Percentiles rank a stretch among this genome's conserved stretches.
Evolutionary conservation across 306 rosid species (phyloP).

Genomic region (Casuarina glauca): DNA sequence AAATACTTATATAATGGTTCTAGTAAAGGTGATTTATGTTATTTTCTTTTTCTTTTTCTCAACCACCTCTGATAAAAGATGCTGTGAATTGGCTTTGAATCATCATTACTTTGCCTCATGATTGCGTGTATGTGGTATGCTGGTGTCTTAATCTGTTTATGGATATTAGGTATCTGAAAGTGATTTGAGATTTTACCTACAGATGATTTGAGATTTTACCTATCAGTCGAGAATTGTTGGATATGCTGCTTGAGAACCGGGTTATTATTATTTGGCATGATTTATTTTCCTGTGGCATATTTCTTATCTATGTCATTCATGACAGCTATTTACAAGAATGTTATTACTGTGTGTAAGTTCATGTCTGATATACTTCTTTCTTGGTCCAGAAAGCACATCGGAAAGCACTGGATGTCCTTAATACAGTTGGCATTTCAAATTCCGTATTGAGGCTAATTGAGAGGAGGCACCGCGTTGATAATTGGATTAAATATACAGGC

Average conservation of each 20-base stretch:
- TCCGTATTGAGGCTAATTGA: constrained; percentile 78
- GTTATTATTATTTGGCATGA: not conserved
- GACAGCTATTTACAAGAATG: not conserved
- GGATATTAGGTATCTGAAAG: too few relatives aligned
- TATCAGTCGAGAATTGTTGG: not conserved
- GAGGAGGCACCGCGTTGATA: constrained; percentile 70
- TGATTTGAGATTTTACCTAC: not conserved
- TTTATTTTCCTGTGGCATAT: not conserved
- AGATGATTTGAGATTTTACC: not conserved
- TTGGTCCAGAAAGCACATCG: constrained; percentile 74
- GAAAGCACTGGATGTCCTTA: constrained; percentile 76
- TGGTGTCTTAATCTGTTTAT: too few relatives aligned
- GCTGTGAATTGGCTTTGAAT: not conserved
- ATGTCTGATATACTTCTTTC: not conserved
- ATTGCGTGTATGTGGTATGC: not conserved
- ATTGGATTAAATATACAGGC: constrained; percentile 80
- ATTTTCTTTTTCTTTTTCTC: not conserved
- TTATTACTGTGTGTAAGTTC: not conserved
- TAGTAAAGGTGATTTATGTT: not conserved
- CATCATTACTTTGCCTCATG: not conserved
- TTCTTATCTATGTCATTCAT: not conserved
- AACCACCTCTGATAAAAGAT: not conserved
- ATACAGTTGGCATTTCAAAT: constrained; percentile 80
- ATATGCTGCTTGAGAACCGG: constrained; percentile 1
- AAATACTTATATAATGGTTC: not conserved